Evolutionary conservation across 805 yeast species (phyloP), one percentile per base, ranked within the genome.

Genomic region (Cyberlindnera lachancei): DNA sequence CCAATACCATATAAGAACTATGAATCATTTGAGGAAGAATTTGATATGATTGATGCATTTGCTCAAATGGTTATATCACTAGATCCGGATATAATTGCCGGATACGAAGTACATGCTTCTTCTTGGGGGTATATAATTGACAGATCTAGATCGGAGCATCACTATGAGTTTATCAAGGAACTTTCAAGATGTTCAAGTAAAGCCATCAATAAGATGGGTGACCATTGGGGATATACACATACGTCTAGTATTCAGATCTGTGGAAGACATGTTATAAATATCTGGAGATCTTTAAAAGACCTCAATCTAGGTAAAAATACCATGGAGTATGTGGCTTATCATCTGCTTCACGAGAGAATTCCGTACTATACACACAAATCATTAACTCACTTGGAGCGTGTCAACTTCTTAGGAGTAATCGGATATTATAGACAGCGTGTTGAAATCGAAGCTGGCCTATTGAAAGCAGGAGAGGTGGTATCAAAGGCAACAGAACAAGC

Each of bases 41-140:
- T 54, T 2, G 74, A 67, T 6, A 62, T 84, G 73, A 51, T 87
- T 2, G 59, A 65, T 7, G 66, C 66, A 6, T 58, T 90, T 7
- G 57, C 76, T 0, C 63, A 67, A 2, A 41, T 80, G 12, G 76
- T 84, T 0, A 68, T 75, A 14, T 44, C 61, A 3, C 64, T 75
- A 31, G 97, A 92, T 50, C 96, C 97, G 0, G 98, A 92, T 52
- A 73, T 92, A 19, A 49, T 92, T 6, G 68, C 84, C 0, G 97
- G 96, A 0, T 92, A 70, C 52, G 98, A 92, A 48, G 68, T 85
- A 6, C 82, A 85, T 41, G 59, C 77, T 1, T 46, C 70, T 0
- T 84, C 96, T 0, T 90, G 97, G 97, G 97, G 98, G 0, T 92
- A 83, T 47, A 33, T 88, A 0, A 65, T 83, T 17, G 92, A 83